Base-by-base conservation (phyloP, 371 early-diverging fungal genomes). In the Syncephalastrum monosporum region DNA sequence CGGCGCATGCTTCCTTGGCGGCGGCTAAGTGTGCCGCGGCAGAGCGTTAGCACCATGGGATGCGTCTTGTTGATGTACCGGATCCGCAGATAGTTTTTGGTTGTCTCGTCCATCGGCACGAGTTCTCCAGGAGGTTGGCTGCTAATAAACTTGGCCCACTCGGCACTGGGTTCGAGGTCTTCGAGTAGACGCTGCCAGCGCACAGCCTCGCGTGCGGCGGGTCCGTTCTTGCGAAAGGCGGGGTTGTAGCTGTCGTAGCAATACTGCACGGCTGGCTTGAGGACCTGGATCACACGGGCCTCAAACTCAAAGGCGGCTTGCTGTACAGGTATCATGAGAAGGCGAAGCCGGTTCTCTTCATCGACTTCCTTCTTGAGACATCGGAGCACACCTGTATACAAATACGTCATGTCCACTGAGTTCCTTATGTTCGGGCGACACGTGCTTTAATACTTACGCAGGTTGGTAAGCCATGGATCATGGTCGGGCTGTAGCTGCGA, bases 41-140 rank as follows among this genome's bases (percentile, higher is more conserved):
- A 42, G 8, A 79, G 42, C 3, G 74, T 72, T 64, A 70, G 61
- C 0, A 76, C 79, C 8, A 61, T 43, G 0, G 72, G 74, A 54
- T 79, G 68, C 8, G 55, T 53, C 41, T 70, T 75, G 56, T 75
- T 75, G 15, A 63, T 60, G 57, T 75, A 79, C 10, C 72, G 64
- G 29, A 79, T 74, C 12, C 61, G 57, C 16, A 64, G 60, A 13
- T 71, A 74, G 27, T 75, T 57, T 29, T 71, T 71, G 21, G 49
- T 59, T 0, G 65, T 59, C 10, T 54, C 44, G 12, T 33, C 38
- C 38, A 33, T 33, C 38, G 38, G 10, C 8, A 33, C 38, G 38
- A 33, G 38, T 10, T 33, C 38, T 10, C 38, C 38, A 2, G 48
- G 12, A 5, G 54, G 48, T 33, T 72, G 56, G 7, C 55, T 21